These are phyloP conservation scores for Elsinoe australis DNA, from an alignment of 2,329 filamentous ascomycete genomes.

Conservation along the genomic window DNA sequence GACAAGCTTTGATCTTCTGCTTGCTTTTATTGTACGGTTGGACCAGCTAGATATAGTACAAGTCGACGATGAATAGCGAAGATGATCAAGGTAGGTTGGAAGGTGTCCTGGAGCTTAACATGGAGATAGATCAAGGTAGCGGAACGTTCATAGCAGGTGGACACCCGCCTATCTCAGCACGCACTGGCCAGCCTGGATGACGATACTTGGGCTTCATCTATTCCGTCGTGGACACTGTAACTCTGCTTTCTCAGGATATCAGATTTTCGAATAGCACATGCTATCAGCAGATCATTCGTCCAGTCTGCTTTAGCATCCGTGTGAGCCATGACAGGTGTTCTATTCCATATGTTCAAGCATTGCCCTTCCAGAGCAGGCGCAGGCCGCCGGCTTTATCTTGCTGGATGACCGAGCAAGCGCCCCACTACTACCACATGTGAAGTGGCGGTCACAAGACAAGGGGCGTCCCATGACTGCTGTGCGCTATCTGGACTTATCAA, in stretches of 20 bases:
- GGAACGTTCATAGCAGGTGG: conserved; percentile 9
- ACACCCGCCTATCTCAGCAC: conserved; percentile 8
- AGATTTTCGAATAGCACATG: too few relatives aligned
- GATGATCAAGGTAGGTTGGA: neutral
- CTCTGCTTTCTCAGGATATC: too few relatives aligned
- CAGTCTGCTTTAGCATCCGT: too few relatives aligned
- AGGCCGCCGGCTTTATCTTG: too few relatives aligned
- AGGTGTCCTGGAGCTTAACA: conserved; percentile 1
- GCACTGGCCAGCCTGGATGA: conserved; percentile 13
- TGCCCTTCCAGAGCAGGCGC: too few relatives aligned
- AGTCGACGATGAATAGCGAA: neutral
- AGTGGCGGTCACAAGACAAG: conserved; percentile 5
- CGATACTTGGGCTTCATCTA: neutral
- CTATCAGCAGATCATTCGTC: too few relatives aligned
- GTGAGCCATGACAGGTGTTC: too few relatives aligned
- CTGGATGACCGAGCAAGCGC: too few relatives aligned
- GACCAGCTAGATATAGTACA: conserved; percentile 5
- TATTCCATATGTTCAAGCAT: too few relatives aligned
- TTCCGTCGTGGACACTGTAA: too few relatives aligned
- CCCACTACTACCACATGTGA: too few relatives aligned
- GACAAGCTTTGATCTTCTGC: neutral
- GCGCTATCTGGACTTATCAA: too few relatives aligned
- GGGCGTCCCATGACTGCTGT: neutral
- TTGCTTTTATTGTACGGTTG: conserved; percentile 2
- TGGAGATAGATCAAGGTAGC: conserved; percentile 5